A percentile compares a stretch with the other conserved stretches of the same genome.
phyloP scores from a whole-genome alignment of 495 filamentous ascomycete species.

The Friedmanniomyces endolithicus region DNA sequence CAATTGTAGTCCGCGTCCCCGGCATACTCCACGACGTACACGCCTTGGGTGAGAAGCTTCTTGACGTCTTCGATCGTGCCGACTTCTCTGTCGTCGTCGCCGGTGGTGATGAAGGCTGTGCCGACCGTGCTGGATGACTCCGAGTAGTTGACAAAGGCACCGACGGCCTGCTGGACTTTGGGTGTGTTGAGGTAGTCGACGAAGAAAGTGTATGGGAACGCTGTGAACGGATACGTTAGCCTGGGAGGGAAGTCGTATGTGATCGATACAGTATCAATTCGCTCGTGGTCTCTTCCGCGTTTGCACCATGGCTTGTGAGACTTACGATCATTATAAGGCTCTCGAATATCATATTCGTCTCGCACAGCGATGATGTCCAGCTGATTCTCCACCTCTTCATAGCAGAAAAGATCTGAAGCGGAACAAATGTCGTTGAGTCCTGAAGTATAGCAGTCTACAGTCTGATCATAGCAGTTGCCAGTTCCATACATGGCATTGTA shows the following conservation, averaged over 20 bases:
- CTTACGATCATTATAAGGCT: slow-evolving; percentile 46
- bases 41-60: slow-evolving; percentile 38
- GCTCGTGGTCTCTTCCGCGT: too few species aligned
- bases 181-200: slow-evolving; percentile 46
- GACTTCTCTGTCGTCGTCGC: slow-evolving; percentile 43
- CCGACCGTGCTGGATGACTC: slow-evolving; percentile 36
- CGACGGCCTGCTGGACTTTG: slow-evolving; percentile 45
- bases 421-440: slow-evolving; percentile 39
- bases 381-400: slow-evolving; percentile 39
- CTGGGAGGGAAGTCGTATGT: neutral
- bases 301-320: neutral
- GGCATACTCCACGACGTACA: slow-evolving; percentile 44
- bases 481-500: slow-evolving; percentile 50
- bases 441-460: slow-evolving; percentile 38
- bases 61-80: slow-evolving; percentile 39
- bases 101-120: slow-evolving; percentile 41
- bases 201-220: slow-evolving; percentile 42
- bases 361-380: slow-evolving; percentile 41
- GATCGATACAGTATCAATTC: too few species aligned
- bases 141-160: slow-evolving; percentile 46
- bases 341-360: slow-evolving; percentile 51
- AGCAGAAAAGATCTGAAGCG: slow-evolving; percentile 43
- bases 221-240: neutral
- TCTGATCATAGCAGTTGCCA: slow-evolving; percentile 50
- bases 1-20: slow-evolving; percentile 54